Percentiles rank a stretch among this genome's conserved stretches.
These are phyloP conservation scores for Neobulgaria alba DNA, from an alignment of 2,329 filamentous ascomycete genomes.

Conservation along the genomic window DNA sequence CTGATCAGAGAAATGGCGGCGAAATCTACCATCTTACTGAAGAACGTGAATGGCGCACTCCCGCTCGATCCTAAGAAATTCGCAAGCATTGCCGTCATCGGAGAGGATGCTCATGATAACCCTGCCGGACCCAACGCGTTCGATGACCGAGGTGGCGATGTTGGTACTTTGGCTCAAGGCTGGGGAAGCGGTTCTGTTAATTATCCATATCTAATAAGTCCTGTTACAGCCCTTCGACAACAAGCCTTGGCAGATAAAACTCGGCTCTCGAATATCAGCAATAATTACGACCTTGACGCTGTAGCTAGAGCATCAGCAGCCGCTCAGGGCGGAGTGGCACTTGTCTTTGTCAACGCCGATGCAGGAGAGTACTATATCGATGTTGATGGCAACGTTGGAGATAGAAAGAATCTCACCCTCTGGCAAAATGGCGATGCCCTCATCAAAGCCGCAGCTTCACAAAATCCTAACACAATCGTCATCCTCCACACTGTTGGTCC, in stretches of 20 bases:
- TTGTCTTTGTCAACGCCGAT: slow-evolving; percentile 58
- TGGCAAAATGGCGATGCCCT: slow-evolving; percentile 49
- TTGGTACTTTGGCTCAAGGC: slow-evolving; percentile 41
- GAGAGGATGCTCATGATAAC: slow-evolving; percentile 49
- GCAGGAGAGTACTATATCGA: slow-evolving; percentile 61
- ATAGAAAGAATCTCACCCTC: no score
- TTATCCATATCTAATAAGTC: slow-evolving; percentile 40
- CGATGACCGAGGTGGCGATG: no score
- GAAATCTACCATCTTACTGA: slow-evolving; percentile 56
- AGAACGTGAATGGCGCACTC: slow-evolving; percentile 47
- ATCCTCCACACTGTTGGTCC: slow-evolving; percentile 55
- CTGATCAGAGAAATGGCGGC: slow-evolving; percentile 54
- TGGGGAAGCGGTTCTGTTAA: slow-evolving; percentile 40
- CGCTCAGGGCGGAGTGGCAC: slow-evolving; percentile 64
- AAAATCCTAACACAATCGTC: slow-evolving; percentile 54
- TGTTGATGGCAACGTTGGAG: slow-evolving; percentile 34
- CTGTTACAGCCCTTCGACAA: slow-evolving; percentile 45
- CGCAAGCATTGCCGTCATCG: slow-evolving; percentile 53
- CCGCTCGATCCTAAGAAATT: no score
- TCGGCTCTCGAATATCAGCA: slow-evolving; percentile 47
- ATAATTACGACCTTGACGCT: slow-evolving; percentile 34
- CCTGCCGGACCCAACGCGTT: slow-evolving; percentile 41
- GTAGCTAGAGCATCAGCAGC: no score
- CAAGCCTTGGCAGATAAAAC: slow-evolving; percentile 45
- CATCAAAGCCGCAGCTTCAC: slow-evolving; percentile 43